Conservation (phyloP, 225 moss, liverwort and hornwort species). For the Thuidium tamariscinum region DNA sequence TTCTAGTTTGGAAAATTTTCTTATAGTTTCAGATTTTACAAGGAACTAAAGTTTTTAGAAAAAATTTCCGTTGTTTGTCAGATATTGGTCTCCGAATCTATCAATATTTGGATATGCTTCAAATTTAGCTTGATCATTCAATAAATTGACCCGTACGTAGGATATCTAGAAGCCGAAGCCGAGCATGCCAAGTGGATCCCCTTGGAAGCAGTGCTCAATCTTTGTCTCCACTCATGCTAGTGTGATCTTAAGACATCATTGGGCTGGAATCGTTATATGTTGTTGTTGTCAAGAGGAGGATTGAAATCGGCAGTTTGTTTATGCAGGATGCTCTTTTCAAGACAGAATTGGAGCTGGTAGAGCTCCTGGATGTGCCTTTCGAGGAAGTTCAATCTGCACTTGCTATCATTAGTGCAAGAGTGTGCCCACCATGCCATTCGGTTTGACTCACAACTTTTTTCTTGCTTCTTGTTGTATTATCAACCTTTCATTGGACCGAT, state of each 20-base stretch:
- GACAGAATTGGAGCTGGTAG: conserved; percentile 70
- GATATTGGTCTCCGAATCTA: not conserved
- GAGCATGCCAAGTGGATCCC: not conserved
- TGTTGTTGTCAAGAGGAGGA: not conserved
- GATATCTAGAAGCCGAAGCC: not conserved
- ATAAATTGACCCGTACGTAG: not conserved
- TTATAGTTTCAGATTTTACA: not conserved
- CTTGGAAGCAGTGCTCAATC: not conserved
- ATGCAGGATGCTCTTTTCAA: conserved; percentile 45
- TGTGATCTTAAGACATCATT: not conserved
- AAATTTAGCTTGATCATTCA: not conserved
- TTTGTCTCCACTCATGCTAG: not conserved
- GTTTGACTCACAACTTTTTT: conserved; percentile 7
- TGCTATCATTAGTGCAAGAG: conserved; percentile 36
- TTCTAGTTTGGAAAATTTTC: not conserved
- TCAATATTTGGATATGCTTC: not conserved
- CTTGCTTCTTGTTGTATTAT: not conserved
- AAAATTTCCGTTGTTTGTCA: not conserved
- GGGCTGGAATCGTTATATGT: not conserved
- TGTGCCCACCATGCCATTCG: conserved; percentile 49
- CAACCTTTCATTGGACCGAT: not conserved
- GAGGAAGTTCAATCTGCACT: conserved; percentile 39
- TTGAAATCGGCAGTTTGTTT: not conserved
- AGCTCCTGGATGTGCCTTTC: conserved; percentile 58
- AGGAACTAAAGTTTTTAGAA: not conserved